Evolutionary conservation across 116 monocot species (phyloP), one percentile per base, ranked within the genome.

Genomic region (Zostera marina): DNA sequence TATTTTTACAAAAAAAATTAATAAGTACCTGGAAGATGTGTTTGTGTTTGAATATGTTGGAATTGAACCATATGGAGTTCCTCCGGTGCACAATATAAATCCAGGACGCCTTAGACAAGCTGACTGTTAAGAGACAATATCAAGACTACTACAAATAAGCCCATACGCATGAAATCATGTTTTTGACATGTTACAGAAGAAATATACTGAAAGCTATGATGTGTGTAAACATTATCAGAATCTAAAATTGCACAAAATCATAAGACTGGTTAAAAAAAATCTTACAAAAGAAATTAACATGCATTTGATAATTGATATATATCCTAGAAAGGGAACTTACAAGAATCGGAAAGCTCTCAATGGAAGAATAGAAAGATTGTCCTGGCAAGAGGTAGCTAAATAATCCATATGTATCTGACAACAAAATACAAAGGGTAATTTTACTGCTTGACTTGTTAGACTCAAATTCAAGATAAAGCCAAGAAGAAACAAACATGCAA

Each of bases 21-120:
- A 13, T 41, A 41, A 1, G 24, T 76, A 88, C 94, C 81, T 81
- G 11, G 88, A 68, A 66, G 71, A n/a, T 40, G 69, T 12, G 65
- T 21, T 77, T 56, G 64, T 70, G 44, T 61, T 79, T 57, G 76
- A 77, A 66, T 69, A 62, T 61, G 81, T 88, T 13, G 94, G 88
- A 68, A 94, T 77, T 52, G 79, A 79, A 16, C 84, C 94, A 77
- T 94, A 77, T 68, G 88, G 73, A 61, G 77, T 72, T n/a, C 88
- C 93, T 59, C 94, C 94, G 63, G 77, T 88, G 64, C 80, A 84
- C 55, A 94, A 47, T 59, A 94, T 94, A 77, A 94, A 94, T 57
- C 85, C 65, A 72, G 84, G 85, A 56, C 81, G 79, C 64, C 94
- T 81, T 41, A 94, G 22, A 69, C 88, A 94, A 72, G 72, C 32